Evolutionary conservation across 139 green algal genomes (phyloP).

Genomic region (Parachlorella kessleri): DNA sequence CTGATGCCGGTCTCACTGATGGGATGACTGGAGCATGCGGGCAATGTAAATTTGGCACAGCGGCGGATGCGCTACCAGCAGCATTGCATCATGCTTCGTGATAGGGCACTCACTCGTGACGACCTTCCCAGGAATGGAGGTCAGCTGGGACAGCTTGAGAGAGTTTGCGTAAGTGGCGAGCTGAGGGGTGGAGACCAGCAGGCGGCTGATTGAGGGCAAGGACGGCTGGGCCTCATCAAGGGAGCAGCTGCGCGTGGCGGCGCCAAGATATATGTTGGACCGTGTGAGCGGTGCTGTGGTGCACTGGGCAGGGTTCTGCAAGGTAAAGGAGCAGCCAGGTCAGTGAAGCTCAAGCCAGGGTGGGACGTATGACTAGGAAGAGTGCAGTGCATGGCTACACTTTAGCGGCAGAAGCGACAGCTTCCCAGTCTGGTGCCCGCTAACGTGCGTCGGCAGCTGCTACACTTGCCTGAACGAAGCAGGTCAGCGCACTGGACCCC

Average conservation of each 20-base stretch:
- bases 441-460: background rate
- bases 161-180: constrained; percentile 4
- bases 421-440: background rate
- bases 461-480: background rate
- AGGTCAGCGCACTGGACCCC: background rate
- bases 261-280: background rate
- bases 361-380: background rate
- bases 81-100: no score
- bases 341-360: background rate
- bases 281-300: background rate
- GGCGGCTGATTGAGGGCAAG: background rate
- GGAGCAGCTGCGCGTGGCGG: background rate
- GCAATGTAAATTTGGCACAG: no score
- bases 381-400: no score
- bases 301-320: background rate
- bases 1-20: no score
- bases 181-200: background rate
- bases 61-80: background rate
- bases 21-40: no score
- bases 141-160: background rate
- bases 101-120: background rate
- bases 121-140: background rate
- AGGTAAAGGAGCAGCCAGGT: background rate
- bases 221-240: background rate
- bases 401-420: background rate